Evolutionary conservation across 1,139 yeast species (phyloP).

Genomic region (Yamadazyma friedrichii): DNA sequence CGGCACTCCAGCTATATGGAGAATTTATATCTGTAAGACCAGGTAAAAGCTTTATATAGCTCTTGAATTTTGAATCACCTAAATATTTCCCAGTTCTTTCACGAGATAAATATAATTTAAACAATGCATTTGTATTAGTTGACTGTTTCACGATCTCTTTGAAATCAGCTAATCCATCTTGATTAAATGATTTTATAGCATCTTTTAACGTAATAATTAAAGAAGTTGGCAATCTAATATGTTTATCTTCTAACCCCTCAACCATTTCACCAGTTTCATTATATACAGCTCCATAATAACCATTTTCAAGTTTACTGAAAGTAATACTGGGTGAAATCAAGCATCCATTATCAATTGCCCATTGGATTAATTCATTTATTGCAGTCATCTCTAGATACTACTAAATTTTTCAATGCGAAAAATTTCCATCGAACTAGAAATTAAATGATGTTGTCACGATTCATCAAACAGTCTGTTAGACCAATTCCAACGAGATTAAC

Average conservation of each 20-base stretch:
- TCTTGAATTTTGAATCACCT: constrained; percentile 28
- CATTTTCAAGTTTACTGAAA: constrained; percentile 21
- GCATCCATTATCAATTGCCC: constrained; percentile 56
- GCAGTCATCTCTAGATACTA: constrained; percentile 3
- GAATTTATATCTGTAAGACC: constrained; percentile 43
- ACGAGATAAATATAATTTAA: constrained; percentile 48
- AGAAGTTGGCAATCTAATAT: constrained; percentile 36
- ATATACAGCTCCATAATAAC: constrained; percentile 43
- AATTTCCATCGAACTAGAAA: not conserved
- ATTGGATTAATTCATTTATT: constrained; percentile 28
- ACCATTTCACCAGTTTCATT: constrained; percentile 10
- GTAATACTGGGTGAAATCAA: constrained; percentile 25
- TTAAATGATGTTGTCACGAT: constrained; percentile 3
- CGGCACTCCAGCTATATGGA: constrained; percentile 63
- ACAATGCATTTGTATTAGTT: constrained; percentile 38
- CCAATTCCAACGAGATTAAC: not conserved
- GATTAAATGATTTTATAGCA: constrained; percentile 43
- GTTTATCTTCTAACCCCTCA: constrained; percentile 12
- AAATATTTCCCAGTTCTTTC: constrained; percentile 21
- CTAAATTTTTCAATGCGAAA: not conserved
- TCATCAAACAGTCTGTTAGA: not conserved
- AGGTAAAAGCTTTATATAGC: constrained; percentile 66
- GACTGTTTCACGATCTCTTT: constrained; percentile 19
- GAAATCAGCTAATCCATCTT: constrained; percentile 16
- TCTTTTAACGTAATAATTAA: constrained; percentile 39